Percentiles rank a stretch among this genome's conserved stretches.
phyloP scores from a whole-genome alignment of 192 early-diverging fungal genomes.

The Ambispora gerdemannii region DNA sequence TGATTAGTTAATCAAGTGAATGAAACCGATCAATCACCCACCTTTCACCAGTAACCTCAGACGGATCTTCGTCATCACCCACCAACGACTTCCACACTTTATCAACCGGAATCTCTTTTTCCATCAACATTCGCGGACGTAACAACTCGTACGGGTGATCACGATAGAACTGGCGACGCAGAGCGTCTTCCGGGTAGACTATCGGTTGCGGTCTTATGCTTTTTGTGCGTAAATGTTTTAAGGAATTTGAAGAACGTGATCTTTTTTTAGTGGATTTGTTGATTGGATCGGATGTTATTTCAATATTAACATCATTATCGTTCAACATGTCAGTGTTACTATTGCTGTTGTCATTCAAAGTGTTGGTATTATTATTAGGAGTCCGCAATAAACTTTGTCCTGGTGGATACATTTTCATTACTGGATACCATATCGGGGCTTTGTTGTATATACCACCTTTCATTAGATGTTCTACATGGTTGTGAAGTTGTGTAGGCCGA shows the following conservation, averaged over 20 bases:
- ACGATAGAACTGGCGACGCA: slow-evolving; percentile 82
- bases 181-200: slow-evolving; percentile 83
- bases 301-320: neutral
- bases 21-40: slow-evolving; percentile 43
- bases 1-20: slow-evolving; percentile 10
- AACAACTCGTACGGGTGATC: slow-evolving; percentile 90
- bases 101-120: slow-evolving; percentile 52
- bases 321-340: neutral
- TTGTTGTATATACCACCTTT: slow-evolving; percentile 52
- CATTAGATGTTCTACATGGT: slow-evolving; percentile 51
- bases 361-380: no score
- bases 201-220: slow-evolving; percentile 67
- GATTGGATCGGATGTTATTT: neutral
- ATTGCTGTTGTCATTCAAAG: no score
- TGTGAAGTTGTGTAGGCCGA: slow-evolving; percentile 46
- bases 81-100: slow-evolving; percentile 58
- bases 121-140: slow-evolving; percentile 68
- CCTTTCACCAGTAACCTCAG: slow-evolving; percentile 80
- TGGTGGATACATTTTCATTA: slow-evolving; percentile 47
- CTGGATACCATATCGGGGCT: slow-evolving; percentile 53
- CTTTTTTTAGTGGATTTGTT: neutral
- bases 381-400: slow-evolving; percentile 54
- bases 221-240: slow-evolving; percentile 58
- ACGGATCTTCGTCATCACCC: slow-evolving; percentile 43
- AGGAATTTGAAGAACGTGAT: neutral